Base-by-base conservation (phyloP, 2,329 filamentous ascomycete species). In the Aspergillus proliferans region DNA sequence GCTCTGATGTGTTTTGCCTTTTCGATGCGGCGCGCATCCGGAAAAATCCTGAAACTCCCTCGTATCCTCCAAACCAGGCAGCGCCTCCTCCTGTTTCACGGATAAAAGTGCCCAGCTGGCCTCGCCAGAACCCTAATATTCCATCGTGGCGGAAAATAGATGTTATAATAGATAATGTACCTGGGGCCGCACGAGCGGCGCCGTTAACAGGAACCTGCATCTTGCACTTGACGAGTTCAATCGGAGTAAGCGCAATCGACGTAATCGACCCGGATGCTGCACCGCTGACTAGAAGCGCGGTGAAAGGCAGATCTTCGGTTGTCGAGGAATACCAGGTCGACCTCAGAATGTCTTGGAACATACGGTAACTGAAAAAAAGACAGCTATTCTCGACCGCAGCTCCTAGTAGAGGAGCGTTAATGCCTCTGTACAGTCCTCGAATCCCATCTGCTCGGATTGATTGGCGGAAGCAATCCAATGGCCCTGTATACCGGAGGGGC, bases 221-320 rank as follows among this genome's bases (percentile, higher is more conserved):
- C 71, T 93, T 94, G 80, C 93, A 98, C 73, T 98, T 98, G 66
- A 98, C 87, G 46, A 98, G 81, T 72, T 98, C 93, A 57, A 98
- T 89, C 0, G 93, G 93, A 0, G 93, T 98, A 53, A 98, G 81
- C 28, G 95, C 83, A 43, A 96, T 78, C 0, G 89, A 95, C 0
- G 93, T 95, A 62, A 95, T 87, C 36, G 87, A 86, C 30, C 93
- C 93, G 1, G 91, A 86, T 50, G 88, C 85, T 44, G 88, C 92
- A 43, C 93, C 93, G 15, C 89, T 94, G 46, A 83, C 73, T 67
- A 88, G 81, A 14, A 97, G 77, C 1, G 84, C 85, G 1, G 79
- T 72, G n/a, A 96, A 79, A 0, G 90, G 85, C 1, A 97, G 74
- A 0, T 82, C 77, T 46, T 81, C 73, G 3, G 66, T 60, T 40